Conservation (phyloP, 2,329 filamentous ascomycete genomes). For the Gaeumannomyces tritici region DNA sequence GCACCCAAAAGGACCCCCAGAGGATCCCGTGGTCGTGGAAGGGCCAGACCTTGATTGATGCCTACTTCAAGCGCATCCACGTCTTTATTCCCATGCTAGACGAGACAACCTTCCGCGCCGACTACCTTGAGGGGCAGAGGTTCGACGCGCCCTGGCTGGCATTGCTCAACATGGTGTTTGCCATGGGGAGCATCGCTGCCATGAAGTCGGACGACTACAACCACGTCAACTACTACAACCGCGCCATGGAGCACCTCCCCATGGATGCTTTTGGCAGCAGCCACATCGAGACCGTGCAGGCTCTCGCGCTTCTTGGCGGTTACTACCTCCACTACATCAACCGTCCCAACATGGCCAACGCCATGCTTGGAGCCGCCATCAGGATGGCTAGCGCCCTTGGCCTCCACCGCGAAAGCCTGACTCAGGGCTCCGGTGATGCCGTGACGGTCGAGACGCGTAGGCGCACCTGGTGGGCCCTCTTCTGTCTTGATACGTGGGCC, state of each 20-base stretch:
- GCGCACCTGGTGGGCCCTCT: slow-evolving; percentile 66
- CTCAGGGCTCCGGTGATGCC: slow-evolving; percentile 32
- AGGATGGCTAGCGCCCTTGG: slow-evolving; percentile 68
- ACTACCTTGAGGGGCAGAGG: slow-evolving; percentile 51
- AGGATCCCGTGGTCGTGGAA: slow-evolving; percentile 51
- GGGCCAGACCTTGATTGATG: slow-evolving; percentile 59
- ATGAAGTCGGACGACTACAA: slow-evolving; percentile 55
- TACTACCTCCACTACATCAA: slow-evolving; percentile 74
- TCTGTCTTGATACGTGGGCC: slow-evolving; percentile 67
- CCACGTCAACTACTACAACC: slow-evolving; percentile 61
- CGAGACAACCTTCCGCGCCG: slow-evolving; percentile 58
- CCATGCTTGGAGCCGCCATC: slow-evolving; percentile 60
- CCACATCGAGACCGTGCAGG: slow-evolving; percentile 64
- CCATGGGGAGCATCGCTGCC: slow-evolving; percentile 62
- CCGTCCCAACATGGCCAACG: slow-evolving; percentile 67
- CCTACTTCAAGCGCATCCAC: slow-evolving; percentile 68
- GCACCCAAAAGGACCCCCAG: slow-evolving; percentile 35
- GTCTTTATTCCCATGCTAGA: slow-evolving; percentile 66
- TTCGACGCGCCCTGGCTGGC: slow-evolving; percentile 63
- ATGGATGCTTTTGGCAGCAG: slow-evolving; percentile 61
- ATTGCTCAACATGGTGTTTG: slow-evolving; percentile 67
- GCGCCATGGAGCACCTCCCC: slow-evolving; percentile 55
- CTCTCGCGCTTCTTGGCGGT: slow-evolving; percentile 60
- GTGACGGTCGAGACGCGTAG: slow-evolving; percentile 51
- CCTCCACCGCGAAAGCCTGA: slow-evolving; percentile 53